These are phyloP conservation scores for Capsella rubella DNA, from an alignment of 441 rosid genomes.

Conservation along the genomic window DNA sequence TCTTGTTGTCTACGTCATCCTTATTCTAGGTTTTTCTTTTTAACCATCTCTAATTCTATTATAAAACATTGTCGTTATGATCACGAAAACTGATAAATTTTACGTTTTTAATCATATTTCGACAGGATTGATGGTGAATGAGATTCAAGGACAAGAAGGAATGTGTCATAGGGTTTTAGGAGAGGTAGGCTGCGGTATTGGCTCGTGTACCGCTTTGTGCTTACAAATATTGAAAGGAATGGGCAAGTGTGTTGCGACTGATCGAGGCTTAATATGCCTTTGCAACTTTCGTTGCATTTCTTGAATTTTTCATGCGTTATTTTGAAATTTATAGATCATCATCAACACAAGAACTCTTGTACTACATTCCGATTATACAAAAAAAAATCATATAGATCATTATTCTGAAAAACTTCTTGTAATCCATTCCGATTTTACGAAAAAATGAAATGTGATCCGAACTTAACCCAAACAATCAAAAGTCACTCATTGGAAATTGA, in stretches of 20 bases:
- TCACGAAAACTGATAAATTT: not conserved
- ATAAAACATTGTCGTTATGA: not conserved
- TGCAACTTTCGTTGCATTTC: not conserved
- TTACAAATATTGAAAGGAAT: not conserved
- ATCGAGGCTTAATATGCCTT: not conserved
- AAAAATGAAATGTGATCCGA: too few relatives aligned
- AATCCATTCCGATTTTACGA: not conserved
- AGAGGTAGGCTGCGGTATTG: not conserved
- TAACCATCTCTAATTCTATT: not conserved
- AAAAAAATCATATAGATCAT: too few relatives aligned
- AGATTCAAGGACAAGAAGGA: not conserved
- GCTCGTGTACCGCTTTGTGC: slow-evolving; percentile 1
- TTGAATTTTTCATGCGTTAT: slow-evolving; percentile 5
- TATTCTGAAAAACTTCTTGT: not conserved
- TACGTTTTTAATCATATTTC: not conserved
- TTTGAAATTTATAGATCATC: not conserved
- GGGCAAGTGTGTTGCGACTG: not conserved
- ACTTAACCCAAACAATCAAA: too few relatives aligned
- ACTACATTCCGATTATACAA: not conserved
- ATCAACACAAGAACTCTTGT: not conserved
- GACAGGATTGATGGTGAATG: not conserved
- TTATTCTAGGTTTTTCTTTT: not conserved
- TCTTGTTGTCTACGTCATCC: not conserved
- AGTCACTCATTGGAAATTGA: too few relatives aligned
- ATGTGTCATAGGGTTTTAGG: not conserved